A percentile compares a stretch with the other conserved stretches of the same genome.
Evolutionary conservation across 768 basidiomycete genomes (phyloP).

Genomic region (Tulasnella sp.): DNA sequence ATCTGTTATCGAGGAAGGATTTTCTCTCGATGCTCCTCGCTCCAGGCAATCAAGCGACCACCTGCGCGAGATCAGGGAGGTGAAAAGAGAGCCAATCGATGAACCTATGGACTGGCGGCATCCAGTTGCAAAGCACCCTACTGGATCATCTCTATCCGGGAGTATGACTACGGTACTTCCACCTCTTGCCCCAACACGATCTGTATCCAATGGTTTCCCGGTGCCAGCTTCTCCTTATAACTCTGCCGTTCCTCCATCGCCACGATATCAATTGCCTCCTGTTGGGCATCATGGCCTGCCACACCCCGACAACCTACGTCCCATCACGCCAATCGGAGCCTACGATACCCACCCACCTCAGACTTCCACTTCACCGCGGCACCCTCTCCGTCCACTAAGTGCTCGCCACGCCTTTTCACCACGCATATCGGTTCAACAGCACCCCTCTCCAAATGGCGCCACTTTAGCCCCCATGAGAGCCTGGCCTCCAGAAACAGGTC

Average conservation of each 20-base stretch:
- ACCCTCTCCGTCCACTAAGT: not conserved
- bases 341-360: not conserved
- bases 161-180: not conserved
- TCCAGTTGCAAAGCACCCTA: not conserved
- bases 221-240: not conserved
- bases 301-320: not conserved
- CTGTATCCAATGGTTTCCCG: not conserved
- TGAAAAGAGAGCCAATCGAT: not conserved
- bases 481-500: not conserved
- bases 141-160: not conserved
- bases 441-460: not conserved
- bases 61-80: not conserved
- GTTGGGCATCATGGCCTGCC: not conserved
- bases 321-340: not conserved
- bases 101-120: not conserved
- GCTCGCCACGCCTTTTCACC: not conserved
- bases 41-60: not conserved
- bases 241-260: not conserved
- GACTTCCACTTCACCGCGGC: not conserved
- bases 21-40: not conserved
- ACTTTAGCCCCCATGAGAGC: not conserved
- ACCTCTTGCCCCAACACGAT: not conserved
- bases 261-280: not conserved
- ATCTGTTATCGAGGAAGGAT: not conserved
- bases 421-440: not conserved